Conservation (phyloP, 2,329 filamentous ascomycete genomes). For the Ophiostoma pallidulum region DNA sequence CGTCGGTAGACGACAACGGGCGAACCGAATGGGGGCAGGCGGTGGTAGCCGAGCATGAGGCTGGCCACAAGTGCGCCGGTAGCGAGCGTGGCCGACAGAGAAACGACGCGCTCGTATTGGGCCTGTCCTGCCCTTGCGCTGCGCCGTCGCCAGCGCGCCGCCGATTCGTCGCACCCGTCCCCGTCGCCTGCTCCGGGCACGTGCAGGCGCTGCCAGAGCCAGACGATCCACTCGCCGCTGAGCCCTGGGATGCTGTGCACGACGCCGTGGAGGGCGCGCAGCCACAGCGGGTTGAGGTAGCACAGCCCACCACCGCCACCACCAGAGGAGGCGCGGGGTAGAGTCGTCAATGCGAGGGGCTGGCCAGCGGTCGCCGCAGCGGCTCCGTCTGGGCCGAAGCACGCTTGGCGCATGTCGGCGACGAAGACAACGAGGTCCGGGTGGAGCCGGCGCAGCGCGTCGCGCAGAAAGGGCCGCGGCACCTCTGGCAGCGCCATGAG, state of each 20-base stretch:
- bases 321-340: too few relatives aligned
- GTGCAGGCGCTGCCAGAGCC: constrained; percentile 19
- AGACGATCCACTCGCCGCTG: constrained; percentile 27
- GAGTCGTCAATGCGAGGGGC: too few relatives aligned
- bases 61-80: constrained; percentile 30
- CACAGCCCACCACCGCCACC: too few relatives aligned
- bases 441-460: constrained; percentile 16
- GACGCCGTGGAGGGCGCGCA: constrained; percentile 24
- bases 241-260: constrained; percentile 24
- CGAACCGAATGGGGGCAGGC: constrained; percentile 37
- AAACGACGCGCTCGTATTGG: constrained; percentile 23
- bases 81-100: constrained; percentile 26
- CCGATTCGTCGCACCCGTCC: not conserved
- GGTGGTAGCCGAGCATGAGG: constrained; percentile 29
- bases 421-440: constrained; percentile 14
- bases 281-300: constrained; percentile 11
- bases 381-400: not conserved
- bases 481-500: constrained; percentile 49
- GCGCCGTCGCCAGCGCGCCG: not conserved
- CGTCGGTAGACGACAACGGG: constrained; percentile 34
- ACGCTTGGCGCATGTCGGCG: constrained; percentile 11
- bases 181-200: constrained; percentile 16
- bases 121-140: not conserved
- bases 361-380: not conserved
- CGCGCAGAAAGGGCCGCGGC: constrained; percentile 26